Evolutionary conservation across 2,329 filamentous ascomycete species (phyloP).

Genomic region (Hymenoscyphus repandus): DNA sequence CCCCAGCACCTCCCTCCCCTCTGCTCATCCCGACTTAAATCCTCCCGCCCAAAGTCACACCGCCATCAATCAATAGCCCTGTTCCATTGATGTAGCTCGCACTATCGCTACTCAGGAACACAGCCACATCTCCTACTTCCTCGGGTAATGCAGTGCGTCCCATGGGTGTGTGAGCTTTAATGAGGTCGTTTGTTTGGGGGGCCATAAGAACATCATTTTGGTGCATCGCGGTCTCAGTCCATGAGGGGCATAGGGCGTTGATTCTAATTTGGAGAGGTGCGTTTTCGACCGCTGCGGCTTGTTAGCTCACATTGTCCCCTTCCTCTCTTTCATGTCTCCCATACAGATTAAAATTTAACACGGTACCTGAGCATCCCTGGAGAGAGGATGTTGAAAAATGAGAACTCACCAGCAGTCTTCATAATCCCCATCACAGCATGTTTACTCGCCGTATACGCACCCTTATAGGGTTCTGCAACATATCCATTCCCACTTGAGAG

Average conservation of each 20-base stretch:
- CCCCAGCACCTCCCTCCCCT: too few relatives aligned
- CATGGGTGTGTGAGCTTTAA: background rate
- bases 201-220: conserved; percentile 1
- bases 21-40: too few relatives aligned
- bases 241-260: conserved; percentile 13
- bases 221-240: conserved; percentile 11
- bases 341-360: too few relatives aligned
- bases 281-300: background rate
- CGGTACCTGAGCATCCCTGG: background rate
- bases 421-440: conserved; percentile 4
- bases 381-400: background rate
- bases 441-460: conserved; percentile 1
- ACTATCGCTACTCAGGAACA: conserved; percentile 13
- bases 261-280: conserved; percentile 4
- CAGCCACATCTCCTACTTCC: conserved; percentile 15
- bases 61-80: conserved; percentile 10
- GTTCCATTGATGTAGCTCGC: conserved; percentile 15
- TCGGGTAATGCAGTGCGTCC: conserved; percentile 9
- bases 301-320: background rate
- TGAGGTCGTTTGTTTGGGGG: background rate
- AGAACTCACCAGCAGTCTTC: conserved; percentile 1
- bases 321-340: too few relatives aligned
- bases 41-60: background rate
- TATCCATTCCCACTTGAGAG: background rate
- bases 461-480: background rate